A percentile compares a stretch with the other conserved stretches of the same genome.
Conservation (phyloP, 257 asterid genomes). For the Primulina huaijiensis region DNA sequence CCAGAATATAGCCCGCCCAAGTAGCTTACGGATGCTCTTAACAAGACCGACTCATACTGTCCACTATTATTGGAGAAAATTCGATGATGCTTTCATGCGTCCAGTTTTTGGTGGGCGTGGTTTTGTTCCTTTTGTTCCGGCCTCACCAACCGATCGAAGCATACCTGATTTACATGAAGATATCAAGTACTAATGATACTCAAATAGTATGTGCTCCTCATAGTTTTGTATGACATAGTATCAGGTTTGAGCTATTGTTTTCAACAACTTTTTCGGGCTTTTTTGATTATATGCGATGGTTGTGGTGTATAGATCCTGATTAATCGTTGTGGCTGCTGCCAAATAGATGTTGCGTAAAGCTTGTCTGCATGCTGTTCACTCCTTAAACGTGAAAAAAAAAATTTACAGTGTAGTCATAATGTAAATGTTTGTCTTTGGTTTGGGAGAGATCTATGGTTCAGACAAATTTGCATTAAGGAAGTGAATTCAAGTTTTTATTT, state of each 20-base stretch:
- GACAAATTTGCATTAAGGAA: too few species aligned
- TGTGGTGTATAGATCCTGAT: background rate
- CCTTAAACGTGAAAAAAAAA: background rate
- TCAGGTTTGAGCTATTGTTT: constrained; percentile 12
- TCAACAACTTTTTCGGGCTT: background rate
- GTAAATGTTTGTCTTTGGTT: background rate
- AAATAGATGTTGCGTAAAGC: background rate
- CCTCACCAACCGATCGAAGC: constrained; percentile 54
- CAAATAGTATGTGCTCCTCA: background rate
- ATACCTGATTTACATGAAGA: constrained; percentile 39
- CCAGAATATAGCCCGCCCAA: constrained; percentile 43
- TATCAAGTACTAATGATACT: constrained; percentile 15
- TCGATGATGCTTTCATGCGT: constrained; percentile 62
- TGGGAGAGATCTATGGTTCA: background rate
- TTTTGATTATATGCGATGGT: background rate
- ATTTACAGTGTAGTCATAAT: background rate
- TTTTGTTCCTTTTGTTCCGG: constrained; percentile 51
- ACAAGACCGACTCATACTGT: constrained; percentile 74
- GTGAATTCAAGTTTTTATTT: too few species aligned
- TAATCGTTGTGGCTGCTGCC: background rate
- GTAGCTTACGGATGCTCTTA: constrained; percentile 69
- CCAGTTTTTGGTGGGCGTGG: constrained; percentile 75
- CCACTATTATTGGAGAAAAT: constrained; percentile 68
- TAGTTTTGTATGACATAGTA: background rate
- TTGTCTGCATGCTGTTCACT: background rate